A percentile compares a stretch with the other conserved stretches of the same genome.
These are phyloP conservation scores for Pichia insulana DNA, from an alignment of 805 yeast genomes.

Conservation along the genomic window DNA sequence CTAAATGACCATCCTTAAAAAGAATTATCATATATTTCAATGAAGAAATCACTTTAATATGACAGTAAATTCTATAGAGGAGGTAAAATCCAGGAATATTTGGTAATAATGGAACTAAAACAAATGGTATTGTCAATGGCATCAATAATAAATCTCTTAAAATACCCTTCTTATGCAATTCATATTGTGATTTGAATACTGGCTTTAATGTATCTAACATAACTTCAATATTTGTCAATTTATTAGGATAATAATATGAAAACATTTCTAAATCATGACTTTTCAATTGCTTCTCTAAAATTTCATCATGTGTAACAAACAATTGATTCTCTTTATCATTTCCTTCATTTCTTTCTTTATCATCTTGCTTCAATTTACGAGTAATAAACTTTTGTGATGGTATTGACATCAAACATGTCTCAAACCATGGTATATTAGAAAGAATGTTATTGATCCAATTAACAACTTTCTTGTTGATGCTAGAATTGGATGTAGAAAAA, in stretches of 20 bases:
- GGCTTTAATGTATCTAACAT: conserved; percentile 32
- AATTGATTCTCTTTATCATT: conserved; percentile 14
- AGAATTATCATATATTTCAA: conserved; percentile 58
- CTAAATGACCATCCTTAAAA: conserved; percentile 32
- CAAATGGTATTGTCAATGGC: conserved; percentile 76
- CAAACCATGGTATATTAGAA: conserved; percentile 70
- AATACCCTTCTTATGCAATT: conserved; percentile 49
- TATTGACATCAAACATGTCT: conserved; percentile 61
- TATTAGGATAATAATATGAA: conserved; percentile 45
- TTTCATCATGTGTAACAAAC: conserved; percentile 6
- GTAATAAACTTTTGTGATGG: conserved; percentile 60
- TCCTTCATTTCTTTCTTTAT: conserved; percentile 15
- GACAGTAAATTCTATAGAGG: conserved; percentile 74
- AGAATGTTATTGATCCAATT: conserved; percentile 42
- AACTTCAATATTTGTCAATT: conserved; percentile 23
- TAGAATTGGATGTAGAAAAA: conserved; percentile 44
- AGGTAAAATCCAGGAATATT: conserved; percentile 88
- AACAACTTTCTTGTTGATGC: conserved; percentile 54
- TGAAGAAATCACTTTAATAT: conserved; percentile 70
- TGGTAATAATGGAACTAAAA: conserved; percentile 77
- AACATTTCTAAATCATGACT: conserved; percentile 28
- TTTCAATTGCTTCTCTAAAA: conserved; percentile 10
- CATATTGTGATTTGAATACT: conserved; percentile 36
- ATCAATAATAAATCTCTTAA: conserved; percentile 46
- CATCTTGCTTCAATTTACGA: conserved; percentile 35